Base-by-base conservation (phyloP, 1,284 basidiomycete genomes). In the Xanthoconium separans region DNA sequence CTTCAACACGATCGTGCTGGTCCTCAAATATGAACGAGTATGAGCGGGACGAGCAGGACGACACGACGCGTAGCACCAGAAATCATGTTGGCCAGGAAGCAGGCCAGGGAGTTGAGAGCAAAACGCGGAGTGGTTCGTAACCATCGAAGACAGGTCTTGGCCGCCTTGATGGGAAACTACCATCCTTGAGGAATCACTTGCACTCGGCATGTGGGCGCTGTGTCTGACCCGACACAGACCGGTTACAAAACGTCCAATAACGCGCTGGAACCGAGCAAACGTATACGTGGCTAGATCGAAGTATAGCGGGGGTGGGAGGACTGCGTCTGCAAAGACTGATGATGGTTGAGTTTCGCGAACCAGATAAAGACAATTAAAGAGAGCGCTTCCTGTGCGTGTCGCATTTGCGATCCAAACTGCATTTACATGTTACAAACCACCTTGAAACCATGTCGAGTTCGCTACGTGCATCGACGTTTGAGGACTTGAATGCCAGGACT, bases 381-480 rank as follows among this genome's bases (percentile, higher is more conserved):
- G 44, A 56, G 50, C 58, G 54, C 65, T 57, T 68, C 67, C 66
- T 66, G 67, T 69, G 44, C 63, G 70, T 63, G 51, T 66, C 58
- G 2, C 66, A 66, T 63, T 68, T 68, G 49, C 58, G 43, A 50
- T 58, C 58, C 68, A 52, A 43, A 22, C 57, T 53, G 56, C 22
- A 47, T 4, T 37, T 70, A 68, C 67, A 61, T 44, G 16, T 54
- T 40, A 53, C 66, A 57, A 60, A 27, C 66, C 65, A 58, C 65
- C 68, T n/a, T 45, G 68, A 71, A 71, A 71, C 70, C 67, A 72
- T 65, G 65, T 49, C 57, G 51, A 37, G 58, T 69, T 71, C 44
- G 64, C 61, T 57, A 68, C 58, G 60, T 57, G 29, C 49, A 39
- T 20, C 33, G 52, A 52, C 70, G 56, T 47, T 68, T 68, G 27